These are phyloP conservation scores for Multifurca ochricompacta DNA, from an alignment of 768 basidiomycete genomes.

Conservation along the genomic window DNA sequence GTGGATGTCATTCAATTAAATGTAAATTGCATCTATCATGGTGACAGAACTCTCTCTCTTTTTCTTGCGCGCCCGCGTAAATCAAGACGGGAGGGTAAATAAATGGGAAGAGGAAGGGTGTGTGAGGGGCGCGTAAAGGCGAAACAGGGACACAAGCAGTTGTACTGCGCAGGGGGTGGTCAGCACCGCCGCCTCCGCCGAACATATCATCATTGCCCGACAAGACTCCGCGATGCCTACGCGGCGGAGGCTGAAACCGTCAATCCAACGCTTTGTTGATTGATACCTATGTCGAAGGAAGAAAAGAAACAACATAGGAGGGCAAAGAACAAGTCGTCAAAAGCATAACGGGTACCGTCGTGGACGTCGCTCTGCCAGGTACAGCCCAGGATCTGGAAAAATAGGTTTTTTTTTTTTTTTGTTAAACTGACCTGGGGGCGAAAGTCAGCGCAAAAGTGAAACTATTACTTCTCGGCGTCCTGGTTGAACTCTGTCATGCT, in stretches of 20 bases:
- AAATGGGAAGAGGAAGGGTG: too few relatives aligned
- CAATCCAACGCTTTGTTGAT: background rate
- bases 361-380: background rate
- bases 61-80: too few relatives aligned
- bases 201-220: background rate
- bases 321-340: background rate
- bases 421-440: background rate
- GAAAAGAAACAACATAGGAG: background rate
- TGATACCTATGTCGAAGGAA: too few relatives aligned
- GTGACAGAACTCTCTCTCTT: too few relatives aligned
- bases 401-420: background rate
- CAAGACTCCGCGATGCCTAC: background rate
- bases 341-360: background rate
- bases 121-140: too few relatives aligned
- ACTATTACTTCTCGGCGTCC: conserved; percentile 8
- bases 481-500: conserved; percentile 15
- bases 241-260: too few relatives aligned
- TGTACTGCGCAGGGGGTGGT: background rate
- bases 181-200: too few relatives aligned
- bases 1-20: too few relatives aligned
- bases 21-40: too few relatives aligned
- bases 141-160: background rate
- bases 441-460: background rate
- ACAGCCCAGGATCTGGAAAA: conserved; percentile 3
- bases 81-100: too few relatives aligned